Evolutionary conservation across 2,329 filamentous ascomycete genomes (phyloP).

Genomic region (Trichoderma oligosporum): DNA sequence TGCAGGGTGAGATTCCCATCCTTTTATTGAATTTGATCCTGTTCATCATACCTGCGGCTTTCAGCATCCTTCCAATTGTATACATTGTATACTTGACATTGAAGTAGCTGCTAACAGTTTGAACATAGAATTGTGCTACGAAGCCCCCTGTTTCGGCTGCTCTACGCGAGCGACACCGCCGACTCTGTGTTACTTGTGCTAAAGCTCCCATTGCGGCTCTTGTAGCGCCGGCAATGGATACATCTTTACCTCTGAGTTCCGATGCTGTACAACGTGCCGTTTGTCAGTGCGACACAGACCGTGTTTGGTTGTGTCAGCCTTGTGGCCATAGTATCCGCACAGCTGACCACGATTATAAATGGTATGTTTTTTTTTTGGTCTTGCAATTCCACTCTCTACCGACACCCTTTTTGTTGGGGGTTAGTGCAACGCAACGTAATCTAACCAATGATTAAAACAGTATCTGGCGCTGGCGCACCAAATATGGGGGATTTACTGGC

Average conservation of each 20-base stretch:
- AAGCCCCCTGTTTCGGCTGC: slow-evolving; percentile 69
- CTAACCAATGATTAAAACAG: slow-evolving; percentile 31
- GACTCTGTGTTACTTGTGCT: slow-evolving; percentile 73
- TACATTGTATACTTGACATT: no score
- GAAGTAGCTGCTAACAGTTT: neutral
- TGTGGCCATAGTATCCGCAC: slow-evolving; percentile 70
- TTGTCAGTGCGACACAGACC: slow-evolving; percentile 51
- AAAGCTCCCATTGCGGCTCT: slow-evolving; percentile 64
- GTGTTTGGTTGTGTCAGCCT: slow-evolving; percentile 80
- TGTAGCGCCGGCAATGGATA: slow-evolving; percentile 41
- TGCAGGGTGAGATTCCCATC: slow-evolving; percentile 65
- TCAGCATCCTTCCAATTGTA: no score
- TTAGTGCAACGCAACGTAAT: no score
- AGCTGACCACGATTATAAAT: slow-evolving; percentile 56
- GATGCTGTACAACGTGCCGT: slow-evolving; percentile 54
- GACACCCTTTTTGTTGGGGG: no score
- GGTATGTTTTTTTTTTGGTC: slow-evolving; percentile 38
- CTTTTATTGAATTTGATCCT: neutral
- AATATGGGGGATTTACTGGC: slow-evolving; percentile 79
- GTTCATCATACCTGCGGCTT: no score
- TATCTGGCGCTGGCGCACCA: slow-evolving; percentile 85
- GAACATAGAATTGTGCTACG: slow-evolving; percentile 75
- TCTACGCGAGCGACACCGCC: slow-evolving; percentile 71
- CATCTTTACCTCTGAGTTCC: slow-evolving; percentile 47
- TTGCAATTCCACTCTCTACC: neutral